phyloP scores from a whole-genome alignment of 1,284 basidiomycete genomes.

The Cryptococcus sp. region DNA sequence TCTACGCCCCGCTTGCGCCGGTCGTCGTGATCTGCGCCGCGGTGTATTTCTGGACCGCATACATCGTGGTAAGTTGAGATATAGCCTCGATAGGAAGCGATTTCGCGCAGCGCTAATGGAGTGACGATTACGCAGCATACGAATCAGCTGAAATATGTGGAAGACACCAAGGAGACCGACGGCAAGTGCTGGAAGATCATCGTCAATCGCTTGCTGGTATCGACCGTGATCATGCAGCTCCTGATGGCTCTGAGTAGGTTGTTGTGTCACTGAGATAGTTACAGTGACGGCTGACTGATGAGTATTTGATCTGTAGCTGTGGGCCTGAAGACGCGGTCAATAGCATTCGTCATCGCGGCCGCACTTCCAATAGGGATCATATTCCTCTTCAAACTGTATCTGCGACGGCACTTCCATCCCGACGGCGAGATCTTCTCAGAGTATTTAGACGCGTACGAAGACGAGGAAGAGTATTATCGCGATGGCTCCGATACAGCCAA shows the following conservation, averaged over 20 bases:
- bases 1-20: conserved; percentile 42
- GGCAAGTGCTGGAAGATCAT: conserved; percentile 38
- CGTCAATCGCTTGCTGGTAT: conserved; percentile 34
- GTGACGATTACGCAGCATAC: conserved; percentile 19
- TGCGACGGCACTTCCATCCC: conserved; percentile 16
- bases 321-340: conserved; percentile 19
- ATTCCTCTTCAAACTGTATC: conserved; percentile 18
- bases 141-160: conserved; percentile 36
- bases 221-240: conserved; percentile 37
- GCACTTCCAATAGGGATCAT: conserved; percentile 16
- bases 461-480: neutral
- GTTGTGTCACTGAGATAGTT: neutral
- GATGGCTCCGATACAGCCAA: neutral
- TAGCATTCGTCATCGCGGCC: conserved; percentile 14
- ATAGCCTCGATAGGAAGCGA: neutral
- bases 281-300: neutral
- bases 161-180: conserved; percentile 40
- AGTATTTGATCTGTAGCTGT: conserved; percentile 6
- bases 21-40: conserved; percentile 37
- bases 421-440: conserved; percentile 1
- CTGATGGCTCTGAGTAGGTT: conserved; percentile 41
- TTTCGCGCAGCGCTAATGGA: conserved; percentile 1
- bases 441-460: neutral
- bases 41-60: conserved; percentile 40
- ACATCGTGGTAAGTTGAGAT: conserved; percentile 30